Conservation (phyloP, 768 basidiomycete species). For the Suillus luteus region DNA sequence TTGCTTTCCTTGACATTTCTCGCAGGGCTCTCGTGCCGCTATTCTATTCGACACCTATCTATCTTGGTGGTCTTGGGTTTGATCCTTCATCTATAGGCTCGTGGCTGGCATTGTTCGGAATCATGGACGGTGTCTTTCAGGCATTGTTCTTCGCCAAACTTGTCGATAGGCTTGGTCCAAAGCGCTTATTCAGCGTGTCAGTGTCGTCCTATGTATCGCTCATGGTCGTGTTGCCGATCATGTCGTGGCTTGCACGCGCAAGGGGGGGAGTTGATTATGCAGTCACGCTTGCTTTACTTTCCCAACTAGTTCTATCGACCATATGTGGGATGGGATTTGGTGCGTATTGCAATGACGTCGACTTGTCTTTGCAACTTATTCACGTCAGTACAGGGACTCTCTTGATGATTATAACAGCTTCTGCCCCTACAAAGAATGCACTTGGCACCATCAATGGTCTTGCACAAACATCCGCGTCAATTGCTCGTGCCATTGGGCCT, state of each 20-base stretch:
- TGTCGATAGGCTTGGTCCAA: slow-evolving; percentile 44
- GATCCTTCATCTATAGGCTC: slow-evolving; percentile 43
- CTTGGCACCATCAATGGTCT: slow-evolving; percentile 62
- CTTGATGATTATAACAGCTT: slow-evolving; percentile 55
- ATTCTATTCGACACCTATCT: slow-evolving; percentile 46
- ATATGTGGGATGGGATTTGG: slow-evolving; percentile 46
- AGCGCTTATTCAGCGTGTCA: slow-evolving; percentile 40
- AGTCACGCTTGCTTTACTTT: slow-evolving; percentile 40
- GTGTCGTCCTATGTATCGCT: slow-evolving; percentile 41
- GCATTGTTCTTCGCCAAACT: slow-evolving; percentile 41
- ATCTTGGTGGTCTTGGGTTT: slow-evolving; percentile 45
- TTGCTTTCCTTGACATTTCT: slow-evolving; percentile 46
- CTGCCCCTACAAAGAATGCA: slow-evolving; percentile 52
- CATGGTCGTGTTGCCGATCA: slow-evolving; percentile 47
- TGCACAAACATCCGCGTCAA: slow-evolving; percentile 48
- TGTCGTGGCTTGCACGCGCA: slow-evolving; percentile 39
- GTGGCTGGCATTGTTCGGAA: slow-evolving; percentile 36
- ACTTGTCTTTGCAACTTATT: slow-evolving; percentile 1
- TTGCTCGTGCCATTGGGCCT: slow-evolving; percentile 53
- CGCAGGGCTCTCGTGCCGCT: slow-evolving; percentile 44
- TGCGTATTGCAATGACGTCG: slow-evolving; percentile 22
- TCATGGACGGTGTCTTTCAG: slow-evolving; percentile 42
- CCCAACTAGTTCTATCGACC: slow-evolving; percentile 28
- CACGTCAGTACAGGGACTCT: slow-evolving; percentile 44
- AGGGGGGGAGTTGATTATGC: slow-evolving; percentile 34